phyloP scores from a whole-genome alignment of 768 basidiomycete genomes.

The Tulasnella calospora region DNA sequence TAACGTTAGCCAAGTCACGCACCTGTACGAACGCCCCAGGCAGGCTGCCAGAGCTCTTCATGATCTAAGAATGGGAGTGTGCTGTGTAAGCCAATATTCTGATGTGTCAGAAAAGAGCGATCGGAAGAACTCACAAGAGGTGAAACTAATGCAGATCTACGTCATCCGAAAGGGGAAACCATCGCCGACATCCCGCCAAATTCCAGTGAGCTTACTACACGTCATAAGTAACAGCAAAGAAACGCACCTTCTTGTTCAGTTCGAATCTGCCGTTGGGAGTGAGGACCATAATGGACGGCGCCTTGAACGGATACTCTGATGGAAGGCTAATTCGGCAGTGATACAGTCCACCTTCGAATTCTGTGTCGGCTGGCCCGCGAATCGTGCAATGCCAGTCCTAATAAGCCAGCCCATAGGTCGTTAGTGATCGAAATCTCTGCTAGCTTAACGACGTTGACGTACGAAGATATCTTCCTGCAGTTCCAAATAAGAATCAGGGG shows the following conservation, averaged over 20 bases:
- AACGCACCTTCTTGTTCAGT: constrained; percentile 81
- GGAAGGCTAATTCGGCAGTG: constrained; percentile 88
- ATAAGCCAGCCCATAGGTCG: constrained; percentile 28
- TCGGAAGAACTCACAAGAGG: constrained; percentile 58
- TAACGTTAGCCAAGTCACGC: constrained; percentile 29
- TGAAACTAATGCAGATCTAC: constrained; percentile 91
- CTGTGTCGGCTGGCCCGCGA: constrained; percentile 78
- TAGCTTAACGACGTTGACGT: constrained; percentile 35
- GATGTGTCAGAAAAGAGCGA: not conserved
- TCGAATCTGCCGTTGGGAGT: constrained; percentile 98
- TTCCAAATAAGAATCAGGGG: constrained; percentile 2
- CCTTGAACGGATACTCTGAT: constrained; percentile 93
- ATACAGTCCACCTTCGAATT: constrained; percentile 94
- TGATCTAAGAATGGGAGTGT: constrained; percentile 53
- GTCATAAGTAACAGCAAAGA: not conserved
- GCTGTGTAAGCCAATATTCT: not conserved
- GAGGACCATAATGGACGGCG: constrained; percentile 91
- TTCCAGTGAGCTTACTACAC: constrained; percentile 3
- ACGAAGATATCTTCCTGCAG: constrained; percentile 86
- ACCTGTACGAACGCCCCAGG: constrained; percentile 97
- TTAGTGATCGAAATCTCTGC: constrained; percentile 12
- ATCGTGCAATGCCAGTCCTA: constrained; percentile 98
- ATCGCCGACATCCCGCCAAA: not conserved
- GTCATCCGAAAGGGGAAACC: constrained; percentile 24
- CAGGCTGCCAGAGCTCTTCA: constrained; percentile 95